Evolutionary conservation across 306 rosid species (phyloP), one percentile per base, ranked within the genome.

Genomic region (Aeschynomene evenia): DNA sequence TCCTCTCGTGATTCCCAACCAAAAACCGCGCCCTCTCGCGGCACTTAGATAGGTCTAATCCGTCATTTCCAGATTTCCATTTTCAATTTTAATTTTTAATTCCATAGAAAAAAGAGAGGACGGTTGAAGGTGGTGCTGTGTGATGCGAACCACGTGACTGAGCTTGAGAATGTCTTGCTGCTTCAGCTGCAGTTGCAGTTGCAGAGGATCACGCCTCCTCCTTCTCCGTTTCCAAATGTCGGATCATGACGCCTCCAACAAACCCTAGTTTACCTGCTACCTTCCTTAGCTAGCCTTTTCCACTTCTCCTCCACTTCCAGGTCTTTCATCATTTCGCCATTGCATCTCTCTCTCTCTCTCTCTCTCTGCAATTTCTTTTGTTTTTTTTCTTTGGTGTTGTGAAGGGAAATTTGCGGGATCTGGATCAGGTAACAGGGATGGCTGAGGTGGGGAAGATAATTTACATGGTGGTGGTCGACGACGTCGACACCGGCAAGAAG

Each of bases 391-490:
- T n/a, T 18, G 14, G 7, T 31, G 9, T 20, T 1, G 43, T 62
- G 31, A 74, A 53, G 33, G 15, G 33, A 24, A 24, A 23, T 49
- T n/a, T 24, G 18, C n/a, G 9, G 22, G 28, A 16, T 48, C 24
- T 71, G 72, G 70, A 62, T 71, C 68, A 28, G 49, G 55, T 13
- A 40, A 5, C 62, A 63, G 77, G 15, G 22, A 77, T 73, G 79
- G 75, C 33, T 23, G 79, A 73, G 55, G 79, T 34, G 8, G 75
- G 71, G 12, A 75, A 85, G n/a, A 34, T 24, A 60, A 11, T 49
- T 12, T 19, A 49, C 24, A 49, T 49, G 26, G 23, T 29, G 21
- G 93, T 83, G 54, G 97, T 90, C 63, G 79, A 79, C n/a, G 98
- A 88, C 6, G n/a, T n/a, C n/a, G 96, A 81, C n/a, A 79, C 46